Conservation (phyloP, 805 yeast genomes). For the Yamadazyma olivae region DNA sequence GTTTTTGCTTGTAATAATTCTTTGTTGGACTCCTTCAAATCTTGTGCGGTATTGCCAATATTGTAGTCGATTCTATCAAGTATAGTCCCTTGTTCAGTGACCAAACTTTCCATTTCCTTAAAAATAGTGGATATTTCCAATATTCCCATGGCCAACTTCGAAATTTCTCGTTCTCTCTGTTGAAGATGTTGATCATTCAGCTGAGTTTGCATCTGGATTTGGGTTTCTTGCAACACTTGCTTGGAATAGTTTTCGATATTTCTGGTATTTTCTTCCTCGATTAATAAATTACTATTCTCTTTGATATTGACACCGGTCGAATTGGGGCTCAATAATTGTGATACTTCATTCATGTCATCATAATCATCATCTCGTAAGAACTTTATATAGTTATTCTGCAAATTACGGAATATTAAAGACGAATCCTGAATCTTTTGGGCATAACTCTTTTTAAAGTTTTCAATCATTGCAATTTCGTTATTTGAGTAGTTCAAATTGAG, state of each 20-base stretch:
- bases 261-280: constrained; percentile 29
- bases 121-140: constrained; percentile 90
- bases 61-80: constrained; percentile 94
- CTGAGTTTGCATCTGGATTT: constrained; percentile 16
- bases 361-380: constrained; percentile 75
- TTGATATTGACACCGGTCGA: neutral
- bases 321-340: constrained; percentile 1
- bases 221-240: constrained; percentile 26
- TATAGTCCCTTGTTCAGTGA: constrained; percentile 93
- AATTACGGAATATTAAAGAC: constrained; percentile 74
- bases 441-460: constrained; percentile 77
- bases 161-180: constrained; percentile 86
- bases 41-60: constrained; percentile 71
- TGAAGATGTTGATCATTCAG: constrained; percentile 36
- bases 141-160: constrained; percentile 89
- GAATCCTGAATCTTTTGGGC: constrained; percentile 81
- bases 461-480: constrained; percentile 62
- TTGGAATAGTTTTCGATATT: constrained; percentile 34
- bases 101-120: constrained; percentile 86
- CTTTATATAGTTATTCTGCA: constrained; percentile 87
- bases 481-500: constrained; percentile 34
- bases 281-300: constrained; percentile 8
- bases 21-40: constrained; percentile 71
- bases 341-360: constrained; percentile 18
- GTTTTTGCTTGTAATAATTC: constrained; percentile 73